Percentiles rank a stretch among this genome's conserved stretches.
Conservation (phyloP, 305 asterid genomes). For the Fraxinus greggii region DNA sequence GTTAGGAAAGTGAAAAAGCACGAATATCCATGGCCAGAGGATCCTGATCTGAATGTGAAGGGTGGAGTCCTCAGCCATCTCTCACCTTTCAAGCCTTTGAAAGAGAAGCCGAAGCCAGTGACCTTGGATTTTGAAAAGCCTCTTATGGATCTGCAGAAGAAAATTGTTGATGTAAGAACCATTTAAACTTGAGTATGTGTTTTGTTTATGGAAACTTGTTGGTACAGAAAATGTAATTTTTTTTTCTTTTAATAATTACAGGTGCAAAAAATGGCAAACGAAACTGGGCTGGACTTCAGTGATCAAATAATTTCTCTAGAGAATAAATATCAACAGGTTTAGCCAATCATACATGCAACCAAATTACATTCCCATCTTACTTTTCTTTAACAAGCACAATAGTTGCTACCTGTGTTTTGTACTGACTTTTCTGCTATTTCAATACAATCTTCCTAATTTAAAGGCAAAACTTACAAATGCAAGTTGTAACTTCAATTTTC, state of each 20-base stretch:
- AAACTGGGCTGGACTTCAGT: constrained; percentile 85
- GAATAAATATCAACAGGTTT: constrained; percentile 84
- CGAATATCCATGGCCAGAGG: constrained; percentile 47
- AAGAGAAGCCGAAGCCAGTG: constrained; percentile 80
- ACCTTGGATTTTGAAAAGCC: constrained; percentile 79
- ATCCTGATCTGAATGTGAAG: constrained; percentile 71
- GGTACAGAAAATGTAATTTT: constrained; percentile 3
- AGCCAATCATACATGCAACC: constrained; percentile 17
- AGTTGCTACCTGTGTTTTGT: constrained; percentile 1
- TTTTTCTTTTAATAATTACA: constrained; percentile 30
- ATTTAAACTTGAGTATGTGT: neutral
- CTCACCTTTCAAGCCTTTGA: constrained; percentile 76
- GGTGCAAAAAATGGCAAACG: constrained; percentile 93
- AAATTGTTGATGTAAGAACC: constrained; percentile 55
- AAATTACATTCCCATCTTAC: constrained; percentile 8
- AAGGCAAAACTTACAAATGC: constrained; percentile 5
- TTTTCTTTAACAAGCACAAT: neutral
- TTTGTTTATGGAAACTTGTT: neutral
- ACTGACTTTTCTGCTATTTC: neutral
- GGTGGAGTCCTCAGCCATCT: constrained; percentile 83
- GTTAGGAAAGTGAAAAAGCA: constrained; percentile 65
- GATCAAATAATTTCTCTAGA: constrained; percentile 77
- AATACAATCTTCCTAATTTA: neutral
- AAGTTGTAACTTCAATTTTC: neutral
- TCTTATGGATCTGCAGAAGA: constrained; percentile 63